Evolutionary conservation across 1,284 basidiomycete genomes (phyloP).

Genomic region (Somion occarium): DNA sequence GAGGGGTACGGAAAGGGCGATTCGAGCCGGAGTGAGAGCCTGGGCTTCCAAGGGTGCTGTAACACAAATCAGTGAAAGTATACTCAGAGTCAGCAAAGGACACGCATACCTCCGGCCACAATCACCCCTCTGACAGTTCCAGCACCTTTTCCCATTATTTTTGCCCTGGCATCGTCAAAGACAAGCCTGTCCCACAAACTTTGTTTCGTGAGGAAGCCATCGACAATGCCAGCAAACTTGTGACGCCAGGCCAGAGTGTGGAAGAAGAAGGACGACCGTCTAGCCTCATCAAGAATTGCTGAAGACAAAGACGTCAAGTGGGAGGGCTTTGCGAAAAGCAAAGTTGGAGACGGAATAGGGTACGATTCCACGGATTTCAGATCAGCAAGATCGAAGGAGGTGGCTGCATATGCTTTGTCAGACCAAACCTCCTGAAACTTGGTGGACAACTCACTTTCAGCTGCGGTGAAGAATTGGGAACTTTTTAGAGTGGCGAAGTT

Average conservation of each 20-base stretch:
- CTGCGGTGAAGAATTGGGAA: conserved; percentile 43
- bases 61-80: no score
- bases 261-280: conserved; percentile 44
- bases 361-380: conserved; percentile 41
- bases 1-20: conserved; percentile 68
- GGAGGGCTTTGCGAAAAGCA: conserved; percentile 56
- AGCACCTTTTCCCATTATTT: conserved; percentile 53
- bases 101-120: conserved; percentile 58
- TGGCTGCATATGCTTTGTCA: background rate
- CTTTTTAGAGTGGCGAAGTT: conserved; percentile 63
- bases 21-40: conserved; percentile 52
- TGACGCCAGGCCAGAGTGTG: conserved; percentile 67
- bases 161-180: conserved; percentile 59
- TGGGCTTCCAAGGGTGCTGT: conserved; percentile 33
- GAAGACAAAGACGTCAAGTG: conserved; percentile 51
- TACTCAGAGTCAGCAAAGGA: no score
- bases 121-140: conserved; percentile 57
- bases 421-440: background rate
- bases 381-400: conserved; percentile 38
- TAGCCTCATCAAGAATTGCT: conserved; percentile 48
- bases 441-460: conserved; percentile 34
- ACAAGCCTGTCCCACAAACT: conserved; percentile 76
- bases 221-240: conserved; percentile 57
- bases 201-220: conserved; percentile 70
- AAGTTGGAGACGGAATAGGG: conserved; percentile 63